Evolutionary conservation across 805 yeast species (phyloP), one percentile per base, ranked within the genome.

Genomic region (Metschnikowia colocasiae): DNA sequence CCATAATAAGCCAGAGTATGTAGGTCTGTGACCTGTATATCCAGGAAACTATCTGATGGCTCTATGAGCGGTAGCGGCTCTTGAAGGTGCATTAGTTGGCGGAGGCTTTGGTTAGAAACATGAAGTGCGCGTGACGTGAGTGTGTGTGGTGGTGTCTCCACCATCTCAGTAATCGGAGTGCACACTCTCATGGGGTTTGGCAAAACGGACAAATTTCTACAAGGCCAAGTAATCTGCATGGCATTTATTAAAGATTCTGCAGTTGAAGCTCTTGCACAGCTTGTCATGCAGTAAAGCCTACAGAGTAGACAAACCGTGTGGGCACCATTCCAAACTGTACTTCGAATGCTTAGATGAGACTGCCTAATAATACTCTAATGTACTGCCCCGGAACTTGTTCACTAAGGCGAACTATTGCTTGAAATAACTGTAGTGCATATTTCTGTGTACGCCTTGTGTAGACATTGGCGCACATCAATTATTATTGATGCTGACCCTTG

Each of bases 401-500:
- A 25, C 8, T 25, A 3, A 25, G 10, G 19, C 15, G 34, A 12
- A n/a, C 8, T 16, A n/a, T 30, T 30, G 18, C 18, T 22, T 22
- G 23, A 4, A 22, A n/a, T n/a, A 22, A 22, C 23, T 22, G 6
- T 4, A 22, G 23, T 22, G 23, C 23, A 22, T 22, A 22, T 22
- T 6, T 22, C 23, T 22, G 23, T 22, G 23, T 6, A 25, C 27
- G 10, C 27, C 7, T 25, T 25, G 27, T 25, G 8, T 6, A 25
- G 10, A 22, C 7, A 29, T 29, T 9, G 23, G 37, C 12, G 13
- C 7, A 6, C 6, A 31, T 35, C 33, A 43, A 16, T 57, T 56
- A 33, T 65, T 62, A 40, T 61, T 57, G 22, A 65, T 56, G 50
- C 54, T 64, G 6, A 65, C 56, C 54, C 65, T 68, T 22, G 64